Evolutionary conservation across 441 rosid species (phyloP), one percentile per base, ranked within the genome.

Genomic region (Melastoma candidum): DNA sequence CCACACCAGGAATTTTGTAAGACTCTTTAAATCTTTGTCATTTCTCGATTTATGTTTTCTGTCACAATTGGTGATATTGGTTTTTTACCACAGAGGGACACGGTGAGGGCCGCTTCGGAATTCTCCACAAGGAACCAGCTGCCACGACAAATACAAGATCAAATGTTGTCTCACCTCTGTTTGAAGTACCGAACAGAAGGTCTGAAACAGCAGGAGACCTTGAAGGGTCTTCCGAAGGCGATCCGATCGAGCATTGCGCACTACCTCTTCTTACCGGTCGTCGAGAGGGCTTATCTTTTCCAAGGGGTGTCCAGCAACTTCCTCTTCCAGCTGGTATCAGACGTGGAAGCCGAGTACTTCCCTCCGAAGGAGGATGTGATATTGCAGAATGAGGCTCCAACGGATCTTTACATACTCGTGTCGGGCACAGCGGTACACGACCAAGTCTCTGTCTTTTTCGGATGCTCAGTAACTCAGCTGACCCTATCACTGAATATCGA

Each of bases 281-380:
- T 69, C 47, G 77, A 70, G 13, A 79, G 73, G 47, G 58, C 57
- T 44, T 75, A 69, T 58, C 81, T 84, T 48, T 84, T 84, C 60
- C 75, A 72, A 63, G 82, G 77, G 56, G 85, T 81, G 60, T 84
- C 93, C 58, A 70, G 49, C 44, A 74, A 84, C 70, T 84, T 84
- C 69, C 77, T 84, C 58, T 79, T 79, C 63, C 93, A 84, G 46
- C 32, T 84, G 88, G 93, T 84, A 84, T 70, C 80, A 26, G 87
- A 81, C 52, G 68, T 84, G 71, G 92, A 84, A 24, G 85, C 87
- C 0, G 87, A 81, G 67, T 84, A 81, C 65, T 84, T 81, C 66
- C 92, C 92, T 49, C 92, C 92, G 25, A 81, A 69, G 72, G 84
- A 77, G 61, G 78, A 84, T 24, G 60, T 81, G 44, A 69, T 81